Base-by-base conservation (phyloP, 2,329 filamentous ascomycete species). In the Thielaviopsis musarum region DNA sequence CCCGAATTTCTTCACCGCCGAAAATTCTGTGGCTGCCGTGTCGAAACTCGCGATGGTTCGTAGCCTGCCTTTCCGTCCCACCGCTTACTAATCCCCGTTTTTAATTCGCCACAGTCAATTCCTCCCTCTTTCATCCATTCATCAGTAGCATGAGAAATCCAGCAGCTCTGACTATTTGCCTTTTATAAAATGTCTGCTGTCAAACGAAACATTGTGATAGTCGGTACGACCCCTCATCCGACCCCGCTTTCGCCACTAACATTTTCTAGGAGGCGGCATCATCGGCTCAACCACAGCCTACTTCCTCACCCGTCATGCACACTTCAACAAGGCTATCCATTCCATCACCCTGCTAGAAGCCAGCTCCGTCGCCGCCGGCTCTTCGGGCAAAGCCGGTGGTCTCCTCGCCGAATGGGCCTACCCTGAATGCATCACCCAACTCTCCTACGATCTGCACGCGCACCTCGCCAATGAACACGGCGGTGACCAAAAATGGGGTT, bases 281-380 rank as follows among this genome's bases (percentile, higher is more conserved):
- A 95, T 97, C 66, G 93, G 93, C 67, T 86, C 83, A 69, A 93
- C 88, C 56, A 90, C 88, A 5, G 91, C 91, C 61, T 97, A 97
- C 71, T 97, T 84, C 68, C 76, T 97, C 52, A 93, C 90, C 1
- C 84, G 88, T 64, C 91, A 97, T 69, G 83, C 88, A 28, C 83
- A 80, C 30, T 97, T 87, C 73, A 79, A 93, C 69, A 82, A 84
- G 51, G 72, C 79, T 22, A 79, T 81, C 58, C 88, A 95, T 69
- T 84, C 77, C 58, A 85, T 97, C 66, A 95, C 87, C 1, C 76
- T 98, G 30, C 77, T 97, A 59, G 93, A 98, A 75, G 90, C 93
- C 0, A 83, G 83, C 2, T 79, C 84, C 21, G 84, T 97, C 64
- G 93, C 93, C 6, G 82, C 88, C n/a, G 91, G 88, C 24, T 91